These are phyloP conservation scores for Metschnikowia reukaufii DNA, from an alignment of 805 yeast species.

Conservation along the genomic window DNA sequence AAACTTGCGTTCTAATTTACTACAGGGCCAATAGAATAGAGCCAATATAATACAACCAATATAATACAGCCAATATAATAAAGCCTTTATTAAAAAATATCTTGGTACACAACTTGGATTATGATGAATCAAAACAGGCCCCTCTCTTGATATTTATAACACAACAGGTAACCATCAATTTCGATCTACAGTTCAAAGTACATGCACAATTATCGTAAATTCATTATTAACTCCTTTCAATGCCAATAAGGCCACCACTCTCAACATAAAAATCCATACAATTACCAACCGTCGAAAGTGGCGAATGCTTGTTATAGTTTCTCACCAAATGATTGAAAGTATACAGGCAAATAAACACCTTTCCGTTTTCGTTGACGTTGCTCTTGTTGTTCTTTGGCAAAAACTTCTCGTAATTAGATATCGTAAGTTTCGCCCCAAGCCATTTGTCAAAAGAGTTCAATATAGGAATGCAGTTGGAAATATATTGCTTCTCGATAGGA, in stretches of 20 bases:
- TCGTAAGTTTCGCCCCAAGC: conserved; percentile 22
- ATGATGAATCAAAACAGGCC: too few species aligned
- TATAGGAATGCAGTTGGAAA: conserved; percentile 38
- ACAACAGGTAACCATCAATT: not conserved
- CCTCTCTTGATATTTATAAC: too few species aligned
- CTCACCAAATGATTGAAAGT: conserved; percentile 14
- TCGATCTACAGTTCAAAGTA: not conserved
- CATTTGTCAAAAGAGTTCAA: conserved; percentile 42
- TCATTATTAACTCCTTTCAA: conserved; percentile 2
- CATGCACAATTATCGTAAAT: not conserved
- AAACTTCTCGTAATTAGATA: conserved; percentile 14
- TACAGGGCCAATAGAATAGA: too few species aligned
- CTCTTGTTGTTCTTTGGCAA: conserved; percentile 12
- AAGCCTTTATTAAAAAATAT: too few species aligned
- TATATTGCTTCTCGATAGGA: conserved; percentile 35
- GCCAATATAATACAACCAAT: too few species aligned
- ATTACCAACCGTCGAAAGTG: not conserved
- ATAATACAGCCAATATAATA: too few species aligned
- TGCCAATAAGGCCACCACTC: conserved; percentile 17
- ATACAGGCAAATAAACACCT: conserved; percentile 15
- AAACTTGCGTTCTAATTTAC: too few species aligned
- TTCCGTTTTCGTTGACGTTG: conserved; percentile 11
- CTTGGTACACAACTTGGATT: too few species aligned
- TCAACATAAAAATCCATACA: conserved; percentile 19
- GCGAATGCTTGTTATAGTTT: conserved; percentile 4